These are phyloP conservation scores for Penicillium tannophilum DNA, from an alignment of 495 filamentous ascomycete species.

Conservation along the genomic window DNA sequence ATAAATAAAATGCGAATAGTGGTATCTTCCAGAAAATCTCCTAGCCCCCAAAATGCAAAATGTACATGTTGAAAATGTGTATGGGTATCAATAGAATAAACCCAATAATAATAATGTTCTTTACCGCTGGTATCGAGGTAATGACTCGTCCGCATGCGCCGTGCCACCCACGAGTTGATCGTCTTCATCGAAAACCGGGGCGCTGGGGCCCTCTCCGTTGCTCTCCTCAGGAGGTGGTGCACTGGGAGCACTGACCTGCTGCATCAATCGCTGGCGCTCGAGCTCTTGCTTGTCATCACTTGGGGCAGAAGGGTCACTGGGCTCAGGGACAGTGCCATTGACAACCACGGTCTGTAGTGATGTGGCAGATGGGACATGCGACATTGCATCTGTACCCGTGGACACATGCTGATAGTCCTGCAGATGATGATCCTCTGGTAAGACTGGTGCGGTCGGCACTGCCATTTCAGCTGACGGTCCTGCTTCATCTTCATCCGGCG, in stretches of 20 bases:
- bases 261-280: slow-evolving; percentile 71
- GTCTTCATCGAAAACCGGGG: slow-evolving; percentile 67
- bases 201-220: slow-evolving; percentile 56
- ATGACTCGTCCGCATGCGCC: slow-evolving; percentile 47
- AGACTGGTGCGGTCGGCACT: slow-evolving; percentile 39
- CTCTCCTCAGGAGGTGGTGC: slow-evolving; percentile 41
- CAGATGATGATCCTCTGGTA: slow-evolving; percentile 43
- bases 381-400: slow-evolving; percentile 22
- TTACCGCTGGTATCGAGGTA: slow-evolving; percentile 53
- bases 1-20: slow-evolving; percentile 26
- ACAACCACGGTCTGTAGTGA: slow-evolving; percentile 44
- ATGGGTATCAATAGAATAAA: slow-evolving; percentile 13
- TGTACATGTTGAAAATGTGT: slow-evolving; percentile 16
- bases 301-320: slow-evolving; percentile 24
- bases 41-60: slow-evolving; percentile 32
- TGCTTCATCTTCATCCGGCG: slow-evolving; percentile 52
- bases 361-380: slow-evolving; percentile 42
- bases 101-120: slow-evolving; percentile 10
- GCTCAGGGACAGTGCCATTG: slow-evolving; percentile 21
- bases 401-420: slow-evolving; percentile 42
- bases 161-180: slow-evolving; percentile 44
- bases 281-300: slow-evolving; percentile 85
- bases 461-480: slow-evolving; percentile 45
- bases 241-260: slow-evolving; percentile 66
- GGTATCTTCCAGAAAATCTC: slow-evolving; percentile 32